Evolutionary conservation across 768 basidiomycete species (phyloP).

Genomic region (Tylopilus balloui): DNA sequence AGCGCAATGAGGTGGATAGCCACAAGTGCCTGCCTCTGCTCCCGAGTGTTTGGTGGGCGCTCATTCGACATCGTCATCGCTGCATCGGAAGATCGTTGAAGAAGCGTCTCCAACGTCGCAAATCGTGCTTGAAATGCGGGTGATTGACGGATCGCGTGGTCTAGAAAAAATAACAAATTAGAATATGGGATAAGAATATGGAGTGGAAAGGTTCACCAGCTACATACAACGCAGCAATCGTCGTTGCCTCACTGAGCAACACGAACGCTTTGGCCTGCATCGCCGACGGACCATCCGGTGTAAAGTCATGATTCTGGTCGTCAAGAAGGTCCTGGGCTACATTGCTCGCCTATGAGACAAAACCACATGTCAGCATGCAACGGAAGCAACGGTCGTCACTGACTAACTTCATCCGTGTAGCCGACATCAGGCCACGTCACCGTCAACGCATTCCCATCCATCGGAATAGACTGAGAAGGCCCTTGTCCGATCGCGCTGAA

Average conservation of each 20-base stretch:
- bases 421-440: constrained; percentile 38
- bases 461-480: constrained; percentile 15
- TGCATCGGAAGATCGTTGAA: constrained; percentile 29
- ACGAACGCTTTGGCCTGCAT: constrained; percentile 30
- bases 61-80: constrained; percentile 8
- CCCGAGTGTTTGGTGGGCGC: background rate
- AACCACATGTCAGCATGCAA: background rate
- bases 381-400: background rate
- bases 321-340: constrained; percentile 16
- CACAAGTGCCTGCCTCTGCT: constrained; percentile 7
- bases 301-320: constrained; percentile 10
- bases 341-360: constrained; percentile 9
- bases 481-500: constrained; percentile 29
- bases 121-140: constrained; percentile 43
- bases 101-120: constrained; percentile 41
- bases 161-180: constrained; percentile 24
- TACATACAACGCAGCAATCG: constrained; percentile 25
- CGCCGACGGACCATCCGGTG: constrained; percentile 3
- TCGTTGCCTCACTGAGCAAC: constrained; percentile 34
- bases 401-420: constrained; percentile 12
- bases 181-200: background rate
- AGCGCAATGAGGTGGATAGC: constrained; percentile 22
- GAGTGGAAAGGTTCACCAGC: constrained; percentile 21
- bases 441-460: constrained; percentile 32
- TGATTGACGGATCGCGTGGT: constrained; percentile 39